Base-by-base conservation (phyloP, 208 protist genomes). In the Wallacemonas sp. region DNA sequence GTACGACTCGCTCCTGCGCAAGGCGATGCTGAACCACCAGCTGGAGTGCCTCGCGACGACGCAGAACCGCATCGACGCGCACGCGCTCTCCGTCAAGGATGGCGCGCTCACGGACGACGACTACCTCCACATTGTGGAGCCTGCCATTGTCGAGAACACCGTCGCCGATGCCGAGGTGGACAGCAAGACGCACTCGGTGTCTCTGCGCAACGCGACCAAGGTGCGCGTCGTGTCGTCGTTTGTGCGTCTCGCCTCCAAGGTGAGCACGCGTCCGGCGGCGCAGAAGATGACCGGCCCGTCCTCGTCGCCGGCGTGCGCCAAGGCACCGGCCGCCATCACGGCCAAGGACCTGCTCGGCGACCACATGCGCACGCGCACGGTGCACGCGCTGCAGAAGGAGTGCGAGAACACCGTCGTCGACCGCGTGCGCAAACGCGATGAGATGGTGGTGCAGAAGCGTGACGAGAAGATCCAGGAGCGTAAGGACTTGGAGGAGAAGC, bases 151-250 rank as follows among this genome's bases (percentile, higher is more conserved):
- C 6, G 74, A 81, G 52, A 80, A 92, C 47, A 76, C 72, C 1
- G 69, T 65, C 2, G 77, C 90, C 19, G 61, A 80, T 0, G 79
- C 92, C 5, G 85, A 90, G 39, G 85, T 94, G 32, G 84, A 94
- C 65, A 81, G 81, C 72, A 79, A 81, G 54, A 85, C 79, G 14
- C 73, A 68, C 19, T 82, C 83, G 2, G 63, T 94, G 12, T 82
- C 76, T 11, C 90, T 92, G 64, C 71, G 74, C 34, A 81, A 87
- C 58, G 70, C 85, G 16, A 78, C 85, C 2, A 88, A 86, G 62
- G 61, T 67, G 26, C 90, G 86, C 48, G 75, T 92, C 39, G 49
- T 90, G 5, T 54, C 62, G 11, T 75, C 72, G 47, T 88, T 89
- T 56, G 73, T 69, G 54, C 70, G 49, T 16, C 71, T 94, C 17